Percentiles rank a stretch among this genome's conserved stretches.
These are phyloP conservation scores for Rubia occidens DNA, from an alignment of 305 asterid species.

Conservation along the genomic window DNA sequence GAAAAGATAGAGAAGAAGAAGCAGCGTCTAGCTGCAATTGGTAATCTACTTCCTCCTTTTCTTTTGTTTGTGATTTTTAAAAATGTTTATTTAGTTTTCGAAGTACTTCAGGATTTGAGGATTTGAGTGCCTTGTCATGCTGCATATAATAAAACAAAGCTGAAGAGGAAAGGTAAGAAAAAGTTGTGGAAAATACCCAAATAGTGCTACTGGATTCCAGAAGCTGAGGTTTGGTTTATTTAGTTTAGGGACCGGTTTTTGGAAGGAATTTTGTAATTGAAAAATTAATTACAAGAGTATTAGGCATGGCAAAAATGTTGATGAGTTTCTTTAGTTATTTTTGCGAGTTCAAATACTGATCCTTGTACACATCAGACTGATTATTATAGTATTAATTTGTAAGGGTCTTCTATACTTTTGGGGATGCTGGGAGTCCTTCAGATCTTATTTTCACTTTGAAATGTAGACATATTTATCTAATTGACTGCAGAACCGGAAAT, in stretches of 20 bases:
- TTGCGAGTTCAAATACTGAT: neutral
- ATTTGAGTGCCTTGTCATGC: neutral
- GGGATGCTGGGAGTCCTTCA: neutral
- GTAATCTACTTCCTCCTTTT: constrained; percentile 34
- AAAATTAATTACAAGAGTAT: too few relatives aligned
- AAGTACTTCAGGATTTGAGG: neutral
- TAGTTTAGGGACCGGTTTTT: too few relatives aligned
- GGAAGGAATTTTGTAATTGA: too few relatives aligned
- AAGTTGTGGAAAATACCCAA: too few relatives aligned
- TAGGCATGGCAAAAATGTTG: too few relatives aligned
- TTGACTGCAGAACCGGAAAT: neutral
- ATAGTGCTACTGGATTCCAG: too few relatives aligned
- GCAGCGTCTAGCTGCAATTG: constrained; percentile 95
- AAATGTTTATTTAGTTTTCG: neutral
- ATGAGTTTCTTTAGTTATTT: too few relatives aligned
- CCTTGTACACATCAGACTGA: neutral
- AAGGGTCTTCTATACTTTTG: neutral
- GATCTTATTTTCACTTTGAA: neutral
- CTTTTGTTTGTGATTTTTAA: neutral
- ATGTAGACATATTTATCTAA: too few relatives aligned
- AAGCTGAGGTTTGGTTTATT: too few relatives aligned
- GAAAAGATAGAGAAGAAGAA: constrained; percentile 77
- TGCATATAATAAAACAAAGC: too few relatives aligned
- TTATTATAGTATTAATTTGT: neutral
- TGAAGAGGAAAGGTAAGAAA: too few relatives aligned